Percentiles rank a stretch among this genome's conserved stretches.
Evolutionary conservation across 805 yeast species (phyloP).

Genomic region (Saccharomycopsis schoenii): DNA sequence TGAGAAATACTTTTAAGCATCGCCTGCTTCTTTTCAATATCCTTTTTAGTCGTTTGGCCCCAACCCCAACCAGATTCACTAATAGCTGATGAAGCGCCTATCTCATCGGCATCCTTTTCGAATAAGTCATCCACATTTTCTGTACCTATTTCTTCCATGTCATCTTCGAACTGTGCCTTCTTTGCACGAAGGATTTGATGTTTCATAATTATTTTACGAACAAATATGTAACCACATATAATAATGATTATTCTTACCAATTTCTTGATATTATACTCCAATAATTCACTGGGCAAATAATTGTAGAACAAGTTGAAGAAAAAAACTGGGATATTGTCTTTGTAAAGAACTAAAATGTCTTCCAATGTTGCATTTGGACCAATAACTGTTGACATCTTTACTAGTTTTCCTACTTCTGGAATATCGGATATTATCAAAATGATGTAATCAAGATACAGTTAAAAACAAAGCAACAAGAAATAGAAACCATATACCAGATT

Average conservation of each 20-base stretch:
- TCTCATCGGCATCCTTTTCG: conserved; percentile 6
- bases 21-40: conserved; percentile 10
- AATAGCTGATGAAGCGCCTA: conserved; percentile 2
- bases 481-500: too few relatives aligned
- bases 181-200: conserved; percentile 13
- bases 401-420: too few relatives aligned
- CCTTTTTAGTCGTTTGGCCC: conserved; percentile 14
- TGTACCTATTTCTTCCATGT: not conserved
- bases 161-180: conserved; percentile 2
- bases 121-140: conserved; percentile 14
- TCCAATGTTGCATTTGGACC: conserved; percentile 2
- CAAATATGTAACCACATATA: conserved; percentile 13
- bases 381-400: not conserved
- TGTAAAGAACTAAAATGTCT: conserved; percentile 3
- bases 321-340: conserved; percentile 9
- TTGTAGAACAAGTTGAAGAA: conserved; percentile 6
- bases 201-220: conserved; percentile 11
- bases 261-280: conserved; percentile 9
- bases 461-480: too few relatives aligned
- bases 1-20: not conserved
- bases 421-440: too few relatives aligned
- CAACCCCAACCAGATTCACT: conserved; percentile 18
- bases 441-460: too few relatives aligned
- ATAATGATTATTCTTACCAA: conserved; percentile 9
- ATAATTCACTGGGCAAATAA: conserved; percentile 10